Evolutionary conservation across 768 basidiomycete species (phyloP).

Genomic region (Lyophyllum atratum): DNA sequence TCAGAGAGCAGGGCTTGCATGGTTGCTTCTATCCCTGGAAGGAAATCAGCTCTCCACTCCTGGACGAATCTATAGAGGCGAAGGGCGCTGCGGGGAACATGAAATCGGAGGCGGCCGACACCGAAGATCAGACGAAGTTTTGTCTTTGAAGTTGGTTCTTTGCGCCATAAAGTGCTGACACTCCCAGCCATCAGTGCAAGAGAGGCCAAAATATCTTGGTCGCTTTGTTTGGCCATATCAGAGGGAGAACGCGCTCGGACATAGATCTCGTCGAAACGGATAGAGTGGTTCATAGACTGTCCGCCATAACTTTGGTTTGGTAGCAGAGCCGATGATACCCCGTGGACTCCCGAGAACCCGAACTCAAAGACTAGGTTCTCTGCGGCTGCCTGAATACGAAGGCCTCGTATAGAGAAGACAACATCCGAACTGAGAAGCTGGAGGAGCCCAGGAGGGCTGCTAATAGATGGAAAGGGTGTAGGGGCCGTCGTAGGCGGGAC

Average conservation of each 20-base stretch:
- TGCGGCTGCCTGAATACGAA: constrained; percentile 65
- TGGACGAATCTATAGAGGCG: constrained; percentile 77
- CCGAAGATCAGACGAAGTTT: constrained; percentile 46
- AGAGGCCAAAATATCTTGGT: constrained; percentile 64
- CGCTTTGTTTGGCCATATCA: constrained; percentile 36
- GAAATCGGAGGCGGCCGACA: constrained; percentile 48
- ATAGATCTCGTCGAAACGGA: constrained; percentile 52
- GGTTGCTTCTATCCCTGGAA: constrained; percentile 73
- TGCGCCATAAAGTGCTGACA: constrained; percentile 46
- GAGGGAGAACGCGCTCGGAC: constrained; percentile 60
- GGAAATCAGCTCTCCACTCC: constrained; percentile 80
- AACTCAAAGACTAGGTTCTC: constrained; percentile 71
- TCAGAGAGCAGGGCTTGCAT: constrained; percentile 68
- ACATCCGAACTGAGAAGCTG: constrained; percentile 33
- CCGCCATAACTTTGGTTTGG: constrained; percentile 27
- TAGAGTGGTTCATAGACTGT: constrained; percentile 47
- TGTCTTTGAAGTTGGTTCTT: constrained; percentile 41
- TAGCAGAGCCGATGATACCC: constrained; percentile 37
- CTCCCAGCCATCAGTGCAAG: constrained; percentile 49
- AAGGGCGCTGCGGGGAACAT: constrained; percentile 80
- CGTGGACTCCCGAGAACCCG: constrained; percentile 41
- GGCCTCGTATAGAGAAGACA: constrained; percentile 39
- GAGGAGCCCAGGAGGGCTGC: background rate
- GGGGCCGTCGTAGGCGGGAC: constrained; percentile 12
- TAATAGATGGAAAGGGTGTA: constrained; percentile 1